phyloP scores from a whole-genome alignment of 495 filamentous ascomycete genomes.

The Penicillium odoratum region DNA sequence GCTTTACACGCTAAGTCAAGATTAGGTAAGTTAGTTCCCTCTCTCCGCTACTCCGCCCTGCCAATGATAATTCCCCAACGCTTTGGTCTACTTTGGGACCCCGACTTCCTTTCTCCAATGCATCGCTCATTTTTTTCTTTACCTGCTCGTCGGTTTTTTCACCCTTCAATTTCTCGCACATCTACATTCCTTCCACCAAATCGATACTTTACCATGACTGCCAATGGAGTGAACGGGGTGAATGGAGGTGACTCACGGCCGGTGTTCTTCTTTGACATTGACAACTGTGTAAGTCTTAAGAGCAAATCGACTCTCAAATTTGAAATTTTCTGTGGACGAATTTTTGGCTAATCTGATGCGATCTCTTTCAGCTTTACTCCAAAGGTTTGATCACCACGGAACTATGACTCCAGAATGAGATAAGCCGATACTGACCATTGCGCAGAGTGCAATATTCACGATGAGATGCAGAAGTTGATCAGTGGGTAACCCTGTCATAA shows the following conservation, averaged over 20 bases:
- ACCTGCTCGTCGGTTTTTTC: slow-evolving; percentile 9
- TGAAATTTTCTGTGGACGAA: background rate
- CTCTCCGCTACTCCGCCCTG: background rate
- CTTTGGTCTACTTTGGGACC: slow-evolving; percentile 1
- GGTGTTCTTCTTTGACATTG: slow-evolving; percentile 91
- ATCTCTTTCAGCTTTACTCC: slow-evolving; percentile 49
- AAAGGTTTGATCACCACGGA: slow-evolving; percentile 35
- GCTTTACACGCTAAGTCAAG: slow-evolving; percentile 14
- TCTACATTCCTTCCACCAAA: slow-evolving; percentile 2
- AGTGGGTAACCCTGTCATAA: slow-evolving; percentile 30
- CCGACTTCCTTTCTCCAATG: slow-evolving; percentile 13
- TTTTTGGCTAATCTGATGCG: slow-evolving; percentile 12
- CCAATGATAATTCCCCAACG: slow-evolving; percentile 13
- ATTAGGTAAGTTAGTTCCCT: slow-evolving; percentile 20
- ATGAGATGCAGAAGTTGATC: slow-evolving; percentile 72
- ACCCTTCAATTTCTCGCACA: slow-evolving; percentile 8
- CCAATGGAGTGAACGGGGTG: slow-evolving; percentile 20
- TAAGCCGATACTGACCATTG: slow-evolving; percentile 8
- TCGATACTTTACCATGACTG: slow-evolving; percentile 22
- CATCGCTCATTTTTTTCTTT: slow-evolving; percentile 15
- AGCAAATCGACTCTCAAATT: background rate
- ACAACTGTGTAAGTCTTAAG: slow-evolving; percentile 76
- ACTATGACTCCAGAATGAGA: background rate
- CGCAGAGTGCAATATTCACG: slow-evolving; percentile 66
- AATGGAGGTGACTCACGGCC: slow-evolving; percentile 44